phyloP scores from a whole-genome alignment of 352 stramenopile species.

The Globisporangium mamillatum region DNA sequence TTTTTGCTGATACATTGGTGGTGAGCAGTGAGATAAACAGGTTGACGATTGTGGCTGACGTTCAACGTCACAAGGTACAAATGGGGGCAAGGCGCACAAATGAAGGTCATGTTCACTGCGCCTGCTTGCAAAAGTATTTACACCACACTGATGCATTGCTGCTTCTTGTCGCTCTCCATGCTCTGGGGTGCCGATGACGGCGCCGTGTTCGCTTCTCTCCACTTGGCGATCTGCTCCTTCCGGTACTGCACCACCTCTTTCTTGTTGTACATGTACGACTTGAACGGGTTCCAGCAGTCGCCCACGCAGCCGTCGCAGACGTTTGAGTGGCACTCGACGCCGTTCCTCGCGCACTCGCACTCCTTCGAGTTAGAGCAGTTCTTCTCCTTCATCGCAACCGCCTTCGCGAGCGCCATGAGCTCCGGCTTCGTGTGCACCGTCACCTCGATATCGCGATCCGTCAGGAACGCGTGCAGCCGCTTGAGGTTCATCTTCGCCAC shows the following conservation, averaged over 20 bases:
- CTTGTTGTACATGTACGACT: constrained; percentile 76
- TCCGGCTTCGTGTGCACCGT: constrained; percentile 53
- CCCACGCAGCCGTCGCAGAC: constrained; percentile 68
- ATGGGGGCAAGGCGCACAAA: neutral
- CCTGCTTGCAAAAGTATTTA: constrained; percentile 18
- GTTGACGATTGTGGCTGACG: neutral
- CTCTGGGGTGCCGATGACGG: neutral
- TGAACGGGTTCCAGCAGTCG: constrained; percentile 71
- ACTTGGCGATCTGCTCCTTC: constrained; percentile 65
- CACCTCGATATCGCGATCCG: constrained; percentile 49
- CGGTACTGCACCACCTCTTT: constrained; percentile 66
- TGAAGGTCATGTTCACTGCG: neutral
- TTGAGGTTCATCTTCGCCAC: constrained; percentile 85
- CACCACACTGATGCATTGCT: constrained; percentile 30
- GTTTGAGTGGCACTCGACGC: constrained; percentile 72
- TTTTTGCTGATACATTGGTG: neutral
- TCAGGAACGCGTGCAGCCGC: constrained; percentile 67
- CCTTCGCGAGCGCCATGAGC: constrained; percentile 64
- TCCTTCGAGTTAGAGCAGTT: constrained; percentile 65
- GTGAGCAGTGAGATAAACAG: neutral
- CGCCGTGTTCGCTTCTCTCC: constrained; percentile 26
- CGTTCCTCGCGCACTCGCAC: constrained; percentile 77
- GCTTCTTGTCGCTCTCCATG: constrained; percentile 5
- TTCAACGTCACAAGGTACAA: neutral
- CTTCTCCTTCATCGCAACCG: constrained; percentile 57